phyloP scores from a whole-genome alignment of 2,329 filamentous ascomycete genomes.

The Ophidiomyces ophidiicola region DNA sequence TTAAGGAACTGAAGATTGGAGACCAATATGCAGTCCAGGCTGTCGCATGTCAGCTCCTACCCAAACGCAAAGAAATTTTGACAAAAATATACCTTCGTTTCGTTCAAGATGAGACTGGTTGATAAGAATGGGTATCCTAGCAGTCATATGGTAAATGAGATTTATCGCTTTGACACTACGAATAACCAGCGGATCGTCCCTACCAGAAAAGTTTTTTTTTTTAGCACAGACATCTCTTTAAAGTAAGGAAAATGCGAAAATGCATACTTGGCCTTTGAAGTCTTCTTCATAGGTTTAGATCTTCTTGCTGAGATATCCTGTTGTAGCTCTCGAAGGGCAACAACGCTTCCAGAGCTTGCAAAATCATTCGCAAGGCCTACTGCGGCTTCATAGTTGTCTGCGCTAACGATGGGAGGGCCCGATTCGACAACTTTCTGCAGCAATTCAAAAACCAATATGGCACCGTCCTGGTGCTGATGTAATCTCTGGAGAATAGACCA shows the following conservation, averaged over 20 bases:
- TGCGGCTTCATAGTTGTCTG: conserved; percentile 88
- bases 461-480: conserved; percentile 55
- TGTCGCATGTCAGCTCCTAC: conserved; percentile 27
- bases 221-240: conserved; percentile 8
- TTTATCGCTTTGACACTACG: conserved; percentile 70
- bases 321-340: conserved; percentile 56
- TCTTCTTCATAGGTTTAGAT: conserved; percentile 41
- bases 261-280: conserved; percentile 43
- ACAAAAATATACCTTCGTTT: conserved; percentile 52
- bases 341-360: conserved; percentile 66
- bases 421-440: conserved; percentile 62
- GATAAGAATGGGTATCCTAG: conserved; percentile 73
- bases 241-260: conserved; percentile 9
- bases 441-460: conserved; percentile 73
- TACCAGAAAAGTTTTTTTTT: conserved; percentile 23
- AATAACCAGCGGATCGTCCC: conserved; percentile 59
- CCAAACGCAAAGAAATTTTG: background rate
- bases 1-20: conserved; percentile 80
- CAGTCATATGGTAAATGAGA: conserved; percentile 70
- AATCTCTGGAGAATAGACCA: conserved; percentile 80
- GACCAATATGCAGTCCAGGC: conserved; percentile 98
- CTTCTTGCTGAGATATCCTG: conserved; percentile 44
- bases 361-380: conserved; percentile 80
- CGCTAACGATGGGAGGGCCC: conserved; percentile 69
- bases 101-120: conserved; percentile 84